These are phyloP conservation scores for Elongisporangium senticosum DNA, from an alignment of 352 stramenopile species.

Conservation along the genomic window DNA sequence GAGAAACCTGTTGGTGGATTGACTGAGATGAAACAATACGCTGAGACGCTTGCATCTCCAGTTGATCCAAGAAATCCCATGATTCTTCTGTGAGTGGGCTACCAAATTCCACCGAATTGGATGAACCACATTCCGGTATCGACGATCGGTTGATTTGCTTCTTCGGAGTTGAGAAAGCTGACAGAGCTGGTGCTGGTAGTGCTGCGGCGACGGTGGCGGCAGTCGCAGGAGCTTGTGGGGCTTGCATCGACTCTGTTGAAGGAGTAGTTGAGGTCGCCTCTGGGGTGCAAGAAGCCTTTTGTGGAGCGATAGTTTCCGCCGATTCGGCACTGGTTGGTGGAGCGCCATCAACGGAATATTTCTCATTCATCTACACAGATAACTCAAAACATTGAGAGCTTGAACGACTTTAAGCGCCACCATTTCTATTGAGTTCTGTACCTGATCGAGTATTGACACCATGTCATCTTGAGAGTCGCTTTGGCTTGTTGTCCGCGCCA, in stretches of 20 bases:
- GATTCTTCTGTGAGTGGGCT: conserved; percentile 73
- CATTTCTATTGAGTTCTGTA: not conserved
- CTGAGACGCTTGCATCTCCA: conserved; percentile 57
- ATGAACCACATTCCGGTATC: not conserved
- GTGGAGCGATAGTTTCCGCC: not conserved
- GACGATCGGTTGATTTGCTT: not conserved
- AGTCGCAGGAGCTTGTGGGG: not conserved
- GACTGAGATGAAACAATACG: conserved; percentile 1
- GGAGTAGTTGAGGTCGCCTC: not conserved
- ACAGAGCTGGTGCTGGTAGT: not conserved
- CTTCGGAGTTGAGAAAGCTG: not conserved
- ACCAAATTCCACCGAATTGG: conserved; percentile 34
- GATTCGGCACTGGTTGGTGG: not conserved
- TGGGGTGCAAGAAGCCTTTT: not conserved
- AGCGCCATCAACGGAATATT: conserved; percentile 22
- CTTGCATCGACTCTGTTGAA: not conserved
- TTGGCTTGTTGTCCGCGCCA: not conserved
- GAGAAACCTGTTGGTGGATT: not conserved
- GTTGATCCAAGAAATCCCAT: conserved; percentile 66
- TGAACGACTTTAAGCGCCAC: not conserved
- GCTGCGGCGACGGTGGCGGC: too few species aligned
- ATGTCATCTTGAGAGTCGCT: conserved; percentile 58
- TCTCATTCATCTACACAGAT: conserved; percentile 35
- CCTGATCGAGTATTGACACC: conserved; percentile 46
- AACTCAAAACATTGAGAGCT: not conserved